A percentile compares a stretch with the other conserved stretches of the same genome.
phyloP scores from a whole-genome alignment of 192 early-diverging fungal species.

The Lobosporangium transversale region DNA sequence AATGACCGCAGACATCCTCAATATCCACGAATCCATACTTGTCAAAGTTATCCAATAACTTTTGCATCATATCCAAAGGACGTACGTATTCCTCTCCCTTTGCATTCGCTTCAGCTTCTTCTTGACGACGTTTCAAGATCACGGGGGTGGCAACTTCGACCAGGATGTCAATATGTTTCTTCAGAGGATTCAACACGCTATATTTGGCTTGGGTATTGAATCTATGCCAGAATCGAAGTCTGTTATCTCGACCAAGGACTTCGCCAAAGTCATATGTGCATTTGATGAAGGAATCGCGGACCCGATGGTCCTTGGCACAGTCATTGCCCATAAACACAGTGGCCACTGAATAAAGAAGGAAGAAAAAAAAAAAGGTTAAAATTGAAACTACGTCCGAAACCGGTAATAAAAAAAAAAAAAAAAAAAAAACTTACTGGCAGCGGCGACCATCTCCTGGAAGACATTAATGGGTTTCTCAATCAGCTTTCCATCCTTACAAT shows the following conservation, averaged over 20 bases:
- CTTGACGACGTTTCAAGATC: constrained; percentile 29
- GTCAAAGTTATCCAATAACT: constrained; percentile 43
- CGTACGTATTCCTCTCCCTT: constrained; percentile 9
- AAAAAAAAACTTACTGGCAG: constrained; percentile 31
- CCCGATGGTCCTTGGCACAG: constrained; percentile 15
- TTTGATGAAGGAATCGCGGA: constrained; percentile 38
- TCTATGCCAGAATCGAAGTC: constrained; percentile 7
- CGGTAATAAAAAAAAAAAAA: background rate
- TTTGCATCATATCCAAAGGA: constrained; percentile 51
- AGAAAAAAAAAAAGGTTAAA: background rate
- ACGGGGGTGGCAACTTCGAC: constrained; percentile 20
- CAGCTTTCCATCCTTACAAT: constrained; percentile 20
- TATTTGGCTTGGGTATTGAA: constrained; percentile 19
- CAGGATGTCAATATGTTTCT: constrained; percentile 10
- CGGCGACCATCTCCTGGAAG: constrained; percentile 50
- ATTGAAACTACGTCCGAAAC: background rate
- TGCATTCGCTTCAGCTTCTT: constrained; percentile 15
- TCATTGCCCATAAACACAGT: constrained; percentile 39
- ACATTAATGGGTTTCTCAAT: constrained; percentile 31
- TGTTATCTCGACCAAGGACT: constrained; percentile 3
- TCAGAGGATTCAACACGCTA: constrained; percentile 15
- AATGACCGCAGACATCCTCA: constrained; percentile 45
- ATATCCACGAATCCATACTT: constrained; percentile 45
- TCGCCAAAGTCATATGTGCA: constrained; percentile 29
- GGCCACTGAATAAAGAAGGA: constrained; percentile 17